Base-by-base conservation (phyloP, 1,284 basidiomycete species). In the Filobasidium uniguttulatum region DNA sequence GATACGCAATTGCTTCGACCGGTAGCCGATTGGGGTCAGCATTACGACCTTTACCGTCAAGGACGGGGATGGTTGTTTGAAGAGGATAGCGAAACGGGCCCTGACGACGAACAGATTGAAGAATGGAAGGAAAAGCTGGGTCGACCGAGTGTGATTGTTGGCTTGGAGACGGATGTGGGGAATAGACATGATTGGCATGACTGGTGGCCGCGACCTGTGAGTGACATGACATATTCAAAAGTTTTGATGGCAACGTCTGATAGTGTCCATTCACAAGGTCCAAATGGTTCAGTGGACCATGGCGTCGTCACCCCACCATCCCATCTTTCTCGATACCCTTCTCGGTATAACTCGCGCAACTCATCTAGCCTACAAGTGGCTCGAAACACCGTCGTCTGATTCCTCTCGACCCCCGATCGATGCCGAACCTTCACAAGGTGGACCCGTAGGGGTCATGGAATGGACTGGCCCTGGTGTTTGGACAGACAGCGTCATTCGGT, bases 211-310 rank as follows among this genome's bases (percentile, higher is more conserved):
- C 52, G 68, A 28, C 68, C 67, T 5, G 67, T 69, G 30, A 60
- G 67, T 62, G 43, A 46, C 66, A 69, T 14, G 12, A 3, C 14
- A 23, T 29, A 9, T 28, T 7, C 5, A n/a, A 7, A 9, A 1
- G 2, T 15, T 28, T 14, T 1, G 6, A 20, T 10, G 19, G 37
- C n/a, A 48, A n/a, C 14, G 34, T 9, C n/a, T 9, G 23, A 2
- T 28, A 25, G 23, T 17, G n/a, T 26, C 12, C 22, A 9, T 29
- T 48, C 62, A 22, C 66, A 66, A n/a, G 19, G 10, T 71, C 14
- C 69, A 70, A 55, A 64, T 71, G n/a, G 63, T 62, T 2, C 69
- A 71, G 57, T 71, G 70, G 70, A 71, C 70, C 1, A 62, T 71
- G 54, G 60, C 63, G 3, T 59, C 64, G 0, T 43, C 51, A 2